Conservation (phyloP, 306 rosid species). For the Astragalus glycyphyllos region DNA sequence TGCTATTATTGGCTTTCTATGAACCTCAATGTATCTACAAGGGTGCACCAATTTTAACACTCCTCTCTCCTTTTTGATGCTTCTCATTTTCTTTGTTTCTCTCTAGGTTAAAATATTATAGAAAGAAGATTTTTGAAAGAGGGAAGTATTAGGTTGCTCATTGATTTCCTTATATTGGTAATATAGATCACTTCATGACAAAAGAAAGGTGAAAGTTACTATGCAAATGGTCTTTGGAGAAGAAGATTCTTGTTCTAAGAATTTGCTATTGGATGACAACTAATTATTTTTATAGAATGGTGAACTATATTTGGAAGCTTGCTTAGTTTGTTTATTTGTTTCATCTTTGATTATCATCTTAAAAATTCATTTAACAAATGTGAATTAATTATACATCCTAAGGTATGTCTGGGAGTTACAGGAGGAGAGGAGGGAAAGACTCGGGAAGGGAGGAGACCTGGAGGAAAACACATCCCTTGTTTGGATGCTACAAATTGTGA, state of each 20-base stretch:
- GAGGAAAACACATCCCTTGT: too few species aligned
- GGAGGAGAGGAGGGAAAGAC: too few species aligned
- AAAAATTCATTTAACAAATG: too few species aligned
- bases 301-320: neutral
- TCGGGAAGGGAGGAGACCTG: too few species aligned
- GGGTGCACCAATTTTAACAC: slow-evolving; percentile 67
- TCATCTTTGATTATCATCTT: too few species aligned
- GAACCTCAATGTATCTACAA: slow-evolving; percentile 59
- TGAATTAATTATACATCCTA: too few species aligned
- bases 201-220: neutral
- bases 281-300: neutral
- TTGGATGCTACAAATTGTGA: too few species aligned
- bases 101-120: neutral
- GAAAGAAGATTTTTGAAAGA: slow-evolving; percentile 25
- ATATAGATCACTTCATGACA: slow-evolving; percentile 28
- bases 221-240: slow-evolving; percentile 46
- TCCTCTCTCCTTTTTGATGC: slow-evolving; percentile 39
- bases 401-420: too few species aligned
- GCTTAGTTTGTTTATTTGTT: too few species aligned
- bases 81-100: slow-evolving; percentile 37
- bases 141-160: slow-evolving; percentile 32
- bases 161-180: slow-evolving; percentile 26
- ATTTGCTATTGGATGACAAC: slow-evolving; percentile 11
- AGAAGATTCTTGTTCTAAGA: slow-evolving; percentile 38
- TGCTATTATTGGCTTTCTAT: slow-evolving; percentile 57